Evolutionary conservation across 345 rosid species (phyloP).

Genomic region (Citrus australasica): DNA sequence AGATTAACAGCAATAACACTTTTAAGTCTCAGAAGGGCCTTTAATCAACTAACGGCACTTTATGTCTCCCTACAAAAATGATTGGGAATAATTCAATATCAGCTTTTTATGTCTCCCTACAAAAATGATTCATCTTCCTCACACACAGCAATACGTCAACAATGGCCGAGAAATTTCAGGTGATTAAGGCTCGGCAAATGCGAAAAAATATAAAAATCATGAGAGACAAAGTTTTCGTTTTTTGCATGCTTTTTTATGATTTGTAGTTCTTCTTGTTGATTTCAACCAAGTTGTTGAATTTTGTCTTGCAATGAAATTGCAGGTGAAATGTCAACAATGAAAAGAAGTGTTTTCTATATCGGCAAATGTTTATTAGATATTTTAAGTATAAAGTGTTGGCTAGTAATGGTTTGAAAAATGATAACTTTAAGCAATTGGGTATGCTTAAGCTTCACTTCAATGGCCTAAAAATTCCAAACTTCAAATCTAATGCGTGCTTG

Average conservation of each 20-base stretch:
- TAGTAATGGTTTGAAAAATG: background rate
- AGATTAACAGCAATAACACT: too few relatives aligned
- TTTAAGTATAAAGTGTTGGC: background rate
- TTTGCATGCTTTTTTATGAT: background rate
- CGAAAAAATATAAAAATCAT: background rate
- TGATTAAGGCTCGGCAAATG: too few relatives aligned
- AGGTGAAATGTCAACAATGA: too few relatives aligned
- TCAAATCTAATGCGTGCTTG: background rate
- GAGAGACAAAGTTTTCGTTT: background rate
- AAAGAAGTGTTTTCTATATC: too few relatives aligned
- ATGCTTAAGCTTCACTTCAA: background rate
- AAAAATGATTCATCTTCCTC: background rate
- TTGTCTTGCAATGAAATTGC: background rate
- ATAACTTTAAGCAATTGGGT: background rate
- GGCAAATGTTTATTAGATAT: too few relatives aligned
- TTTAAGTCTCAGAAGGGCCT: too few relatives aligned
- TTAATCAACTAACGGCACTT: background rate
- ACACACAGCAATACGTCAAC: background rate
- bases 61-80: background rate
- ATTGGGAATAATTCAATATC: background rate
- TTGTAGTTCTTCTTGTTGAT: background rate
- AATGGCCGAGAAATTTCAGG: background rate
- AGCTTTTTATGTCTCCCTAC: background rate
- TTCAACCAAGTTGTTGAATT: background rate
- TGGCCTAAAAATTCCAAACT: background rate